Evolutionary conservation across 169 alveolate genomes (phyloP), one percentile per base, ranked within the genome.

Genomic region (Plasmodium falciparum): DNA sequence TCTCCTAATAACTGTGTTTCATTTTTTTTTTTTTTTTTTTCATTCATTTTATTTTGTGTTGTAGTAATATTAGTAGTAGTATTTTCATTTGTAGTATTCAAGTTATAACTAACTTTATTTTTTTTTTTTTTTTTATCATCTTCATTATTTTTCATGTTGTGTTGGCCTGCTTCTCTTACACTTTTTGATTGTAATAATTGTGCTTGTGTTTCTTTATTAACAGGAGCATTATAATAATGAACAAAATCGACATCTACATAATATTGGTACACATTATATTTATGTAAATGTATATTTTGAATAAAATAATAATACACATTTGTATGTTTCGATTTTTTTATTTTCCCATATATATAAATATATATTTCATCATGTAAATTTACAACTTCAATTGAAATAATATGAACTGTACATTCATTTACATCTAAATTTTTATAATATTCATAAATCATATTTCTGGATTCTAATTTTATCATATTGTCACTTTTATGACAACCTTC

Each of bases 231-330:
- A 50, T 83, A 83, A 11, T 83, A 83, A 11, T 83, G 91, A 15
- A 83, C 9, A 56, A 83, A 83, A 49, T 83, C 91, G 0, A 83
- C 73, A 47, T 69, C 91, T n/a, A 83, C 91, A 72, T 83, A 83
- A 47, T 83, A 83, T 65, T 83, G 80, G 39, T 72, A 83, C 2
- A 61, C 52, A 45, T 59, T 83, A 29, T 83, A 69, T 62, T 83
- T 83, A 11, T 83, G 91, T 17, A 83, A 9, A 22, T 70, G 91
- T 29, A 83, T 83, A 24, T 83, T 83, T 22, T 83, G 91, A 12
- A 83, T 63, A 58, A 83, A 83, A 43, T 22, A 69, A 58, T 83
- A 61, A 49, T 56, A 83, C 0, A 69, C 39, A 2, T 83, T 83
- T 1, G 80, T 69, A 43, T 12, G 17, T 83, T 83, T 83, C 8